Evolutionary conservation across 768 basidiomycete genomes (phyloP).

Genomic region (Boletus eberwhitei): DNA sequence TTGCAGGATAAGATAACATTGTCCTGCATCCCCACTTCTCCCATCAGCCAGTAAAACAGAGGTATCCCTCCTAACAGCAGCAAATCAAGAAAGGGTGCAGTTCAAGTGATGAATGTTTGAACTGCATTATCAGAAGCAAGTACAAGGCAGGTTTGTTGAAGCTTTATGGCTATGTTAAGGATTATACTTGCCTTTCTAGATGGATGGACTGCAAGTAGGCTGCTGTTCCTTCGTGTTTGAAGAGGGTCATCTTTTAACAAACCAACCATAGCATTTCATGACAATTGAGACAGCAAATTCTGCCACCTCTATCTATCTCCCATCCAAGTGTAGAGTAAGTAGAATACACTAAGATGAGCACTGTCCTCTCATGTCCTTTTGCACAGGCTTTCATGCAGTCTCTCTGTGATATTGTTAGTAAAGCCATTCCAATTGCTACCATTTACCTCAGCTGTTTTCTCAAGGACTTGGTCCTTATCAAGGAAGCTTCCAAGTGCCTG

Average conservation of each 20-base stretch:
- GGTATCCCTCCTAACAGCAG: constrained; percentile 86
- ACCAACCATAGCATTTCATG: constrained; percentile 64
- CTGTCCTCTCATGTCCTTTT: background rate
- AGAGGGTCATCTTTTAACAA: background rate
- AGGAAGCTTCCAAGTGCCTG: constrained; percentile 94
- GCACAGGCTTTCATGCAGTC: constrained; percentile 73
- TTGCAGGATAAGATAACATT: too few relatives aligned
- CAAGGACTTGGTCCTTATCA: constrained; percentile 93
- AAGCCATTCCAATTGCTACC: background rate
- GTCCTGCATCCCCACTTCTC: constrained; percentile 51
- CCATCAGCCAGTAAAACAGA: constrained; percentile 81
- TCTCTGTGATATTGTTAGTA: constrained; percentile 71
- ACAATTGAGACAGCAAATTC: constrained; percentile 87
- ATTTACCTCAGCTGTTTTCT: background rate
- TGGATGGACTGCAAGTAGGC: constrained; percentile 95
- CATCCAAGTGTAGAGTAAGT: constrained; percentile 80
- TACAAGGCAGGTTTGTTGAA: constrained; percentile 94
- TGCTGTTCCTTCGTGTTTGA: background rate
- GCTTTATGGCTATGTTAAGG: constrained; percentile 96
- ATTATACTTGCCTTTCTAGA: constrained; percentile 82
- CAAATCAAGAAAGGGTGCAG: constrained; percentile 93
- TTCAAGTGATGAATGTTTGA: constrained; percentile 84
- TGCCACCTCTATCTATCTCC: constrained; percentile 79
- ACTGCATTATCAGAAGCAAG: constrained; percentile 90
- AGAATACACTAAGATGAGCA: background rate